Percentiles rank a stretch among this genome's conserved stretches.
phyloP scores from a whole-genome alignment of 1,284 basidiomycete genomes.

The Fomitopsis palustris region DNA sequence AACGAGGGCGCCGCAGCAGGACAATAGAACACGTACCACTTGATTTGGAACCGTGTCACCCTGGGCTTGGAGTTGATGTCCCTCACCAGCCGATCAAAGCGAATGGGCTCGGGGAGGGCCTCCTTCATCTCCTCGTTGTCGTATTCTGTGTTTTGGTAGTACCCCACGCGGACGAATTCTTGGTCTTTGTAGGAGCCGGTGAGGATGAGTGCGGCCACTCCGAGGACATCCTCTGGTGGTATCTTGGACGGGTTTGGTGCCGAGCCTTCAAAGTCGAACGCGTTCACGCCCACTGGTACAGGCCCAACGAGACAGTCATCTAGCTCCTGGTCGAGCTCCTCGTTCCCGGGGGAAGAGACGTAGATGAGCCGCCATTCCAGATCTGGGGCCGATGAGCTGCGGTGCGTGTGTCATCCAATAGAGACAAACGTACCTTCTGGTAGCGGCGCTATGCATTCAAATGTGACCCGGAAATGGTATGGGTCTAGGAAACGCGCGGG shows the following conservation, averaged over 20 bases:
- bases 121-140: slow-evolving; percentile 89
- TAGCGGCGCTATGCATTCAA: slow-evolving; percentile 93
- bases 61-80: slow-evolving; percentile 92
- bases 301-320: slow-evolving; percentile 97
- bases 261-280: slow-evolving; percentile 91
- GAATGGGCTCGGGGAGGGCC: slow-evolving; percentile 63
- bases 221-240: slow-evolving; percentile 80
- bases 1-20: neutral
- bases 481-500: slow-evolving; percentile 88
- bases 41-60: slow-evolving; percentile 89
- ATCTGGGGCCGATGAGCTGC: slow-evolving; percentile 49
- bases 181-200: slow-evolving; percentile 91
- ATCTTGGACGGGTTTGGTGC: slow-evolving; percentile 73
- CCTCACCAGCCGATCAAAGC: slow-evolving; percentile 78
- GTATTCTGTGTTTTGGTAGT: slow-evolving; percentile 99
- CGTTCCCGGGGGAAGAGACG: slow-evolving; percentile 91
- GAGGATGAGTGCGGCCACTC: slow-evolving; percentile 88
- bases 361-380: slow-evolving; percentile 98
- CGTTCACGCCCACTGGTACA: slow-evolving; percentile 92
- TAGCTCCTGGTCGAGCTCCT: slow-evolving; percentile 92
- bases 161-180: slow-evolving; percentile 98
- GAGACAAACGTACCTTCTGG: slow-evolving; percentile 49
- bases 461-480: slow-evolving; percentile 95
- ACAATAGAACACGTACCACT: slow-evolving; percentile 54
- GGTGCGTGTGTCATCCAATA: neutral